A percentile compares a stretch with the other conserved stretches of the same genome.
Conservation (phyloP, 768 basidiomycete genomes). For the Terana coerulea region DNA sequence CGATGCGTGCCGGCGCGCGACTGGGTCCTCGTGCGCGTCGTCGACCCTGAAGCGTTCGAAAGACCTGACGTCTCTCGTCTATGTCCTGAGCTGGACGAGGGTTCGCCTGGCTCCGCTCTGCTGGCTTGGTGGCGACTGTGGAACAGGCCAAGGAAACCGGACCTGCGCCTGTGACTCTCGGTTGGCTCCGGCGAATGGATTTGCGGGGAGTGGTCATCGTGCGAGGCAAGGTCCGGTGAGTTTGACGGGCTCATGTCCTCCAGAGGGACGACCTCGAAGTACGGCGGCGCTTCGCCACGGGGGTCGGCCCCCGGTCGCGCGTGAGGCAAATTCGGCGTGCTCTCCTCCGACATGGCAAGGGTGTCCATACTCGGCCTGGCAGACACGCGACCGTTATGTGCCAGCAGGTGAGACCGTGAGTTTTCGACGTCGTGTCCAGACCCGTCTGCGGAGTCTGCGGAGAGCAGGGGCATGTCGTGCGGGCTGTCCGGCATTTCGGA, state of each 20-base stretch:
- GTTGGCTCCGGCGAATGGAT: constrained; percentile 3
- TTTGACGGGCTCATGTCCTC: constrained; percentile 24
- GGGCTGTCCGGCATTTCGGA: constrained; percentile 37
- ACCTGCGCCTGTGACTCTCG: constrained; percentile 13
- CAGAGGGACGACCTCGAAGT: constrained; percentile 47
- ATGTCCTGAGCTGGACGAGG: constrained; percentile 13
- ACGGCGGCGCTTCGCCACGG: constrained; percentile 65
- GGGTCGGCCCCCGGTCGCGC: constrained; percentile 24
- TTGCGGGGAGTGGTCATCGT: no score
- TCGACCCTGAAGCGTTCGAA: constrained; percentile 25
- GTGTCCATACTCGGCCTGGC: constrained; percentile 27
- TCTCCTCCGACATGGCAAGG: constrained; percentile 14
- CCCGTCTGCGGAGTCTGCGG: constrained; percentile 26
- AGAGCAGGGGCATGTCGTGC: constrained; percentile 40
- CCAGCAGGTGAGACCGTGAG: background rate
- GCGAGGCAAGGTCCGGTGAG: constrained; percentile 1
- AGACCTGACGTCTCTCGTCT: constrained; percentile 18
- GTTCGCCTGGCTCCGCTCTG: constrained; percentile 3
- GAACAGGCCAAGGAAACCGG: constrained; percentile 21
- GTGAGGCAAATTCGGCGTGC: constrained; percentile 1
- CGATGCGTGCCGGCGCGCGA: constrained; percentile 22
- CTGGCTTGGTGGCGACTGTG: constrained; percentile 13
- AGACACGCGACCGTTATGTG: background rate
- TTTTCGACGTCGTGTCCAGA: background rate
- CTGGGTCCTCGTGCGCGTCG: constrained; percentile 24